Base-by-base conservation (phyloP, 2,329 filamentous ascomycete genomes). In the Escovopsis sp. region DNA sequence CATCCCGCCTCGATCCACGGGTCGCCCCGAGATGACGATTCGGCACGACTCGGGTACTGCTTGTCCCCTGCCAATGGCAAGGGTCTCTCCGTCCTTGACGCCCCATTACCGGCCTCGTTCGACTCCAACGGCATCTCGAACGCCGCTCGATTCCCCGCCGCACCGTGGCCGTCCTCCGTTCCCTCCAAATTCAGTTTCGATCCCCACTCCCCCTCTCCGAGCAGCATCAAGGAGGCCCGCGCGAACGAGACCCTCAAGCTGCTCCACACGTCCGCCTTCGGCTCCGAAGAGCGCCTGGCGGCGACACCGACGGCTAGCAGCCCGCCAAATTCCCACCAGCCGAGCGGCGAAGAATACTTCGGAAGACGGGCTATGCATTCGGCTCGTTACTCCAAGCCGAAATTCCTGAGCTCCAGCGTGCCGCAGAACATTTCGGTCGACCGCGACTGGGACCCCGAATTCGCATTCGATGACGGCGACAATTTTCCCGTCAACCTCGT, bases 71-170 rank as follows among this genome's bases (percentile, higher is more conserved):
- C 70, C 34, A 72, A 74, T 46, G 73, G 74, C 35, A 78, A 74
- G 46, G 72, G 70, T 3, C 56, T 94, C n/a, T 90, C 83, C n/a
- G 83, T 92, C 12, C 70, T 94, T 42, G 88, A 96, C 60, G 90
- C 86, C 3, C 86, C 85, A 13, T 70, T 96, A 8, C 90, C 90
- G 2, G 84, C 87, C 8, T 96, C 88, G 0, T 94, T 96, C 54
- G 90, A 96, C 57, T 93, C 86, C 48, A 90, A 94, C 50, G 88
- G 87, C 34, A 83, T 94, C 35, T 94, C 87, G 10, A 83, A 88
- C 54, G 86, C 85, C 42, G 87, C 88, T 14, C 76, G 85, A 40
- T 86, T 87, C 53, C 66, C 66, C 14, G 63, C 59, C 23, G 90
- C 83, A 0, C 85, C 87, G 0, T 86, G 92, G 57, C 87, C 88